Base-by-base conservation (phyloP, 352 stramenopile species). In the Globisporangium uncinulatum region DNA sequence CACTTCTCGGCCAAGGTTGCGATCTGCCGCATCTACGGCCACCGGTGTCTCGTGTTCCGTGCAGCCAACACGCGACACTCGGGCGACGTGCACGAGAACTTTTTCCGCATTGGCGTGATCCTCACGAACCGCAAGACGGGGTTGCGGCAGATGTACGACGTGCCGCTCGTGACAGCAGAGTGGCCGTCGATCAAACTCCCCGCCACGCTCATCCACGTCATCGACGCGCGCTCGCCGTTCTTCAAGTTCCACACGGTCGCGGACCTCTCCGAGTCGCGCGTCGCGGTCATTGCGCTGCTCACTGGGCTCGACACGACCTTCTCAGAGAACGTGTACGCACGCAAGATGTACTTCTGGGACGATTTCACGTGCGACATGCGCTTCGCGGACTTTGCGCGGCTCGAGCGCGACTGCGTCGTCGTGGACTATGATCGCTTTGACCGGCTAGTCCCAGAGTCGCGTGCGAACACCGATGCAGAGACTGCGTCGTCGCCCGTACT, bases 281-380 rank as follows among this genome's bases (percentile, higher is more conserved):
- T 93, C 1, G 76, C 83, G 14, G 77, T 93, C 31, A 89, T 93
- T 41, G 79, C 74, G 29, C 65, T 93, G 51, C 68, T 93, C 32
- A 91, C 83, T 31, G 83, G 79, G 3, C 75, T 93, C n/a, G 83
- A 93, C 60, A 93, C 79, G 24, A 93, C 83, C 7, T 93, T 93
- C 60, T 82, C 73, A 4, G 83, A 93, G 55, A 93, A 90, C 59
- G 83, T 93, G 41, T 93, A 93, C 52, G 83, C 83, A 14, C 83
- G 83, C 19, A 89, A 91, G 51, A 91, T 89, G 80, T 93, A 93
- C 70, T 93, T 93, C 51, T 93, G 79, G 79, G 77, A 93, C 50
- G 79, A 93, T n/a, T 93, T 93, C 58, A 83, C 75, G 29, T 90
- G 73, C 66, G 74, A 89, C 51, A 83, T 79, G 72, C 76, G 71